phyloP scores from a whole-genome alignment of 225 moss, liverwort and hornwort genomes.

The Asterella californica region DNA sequence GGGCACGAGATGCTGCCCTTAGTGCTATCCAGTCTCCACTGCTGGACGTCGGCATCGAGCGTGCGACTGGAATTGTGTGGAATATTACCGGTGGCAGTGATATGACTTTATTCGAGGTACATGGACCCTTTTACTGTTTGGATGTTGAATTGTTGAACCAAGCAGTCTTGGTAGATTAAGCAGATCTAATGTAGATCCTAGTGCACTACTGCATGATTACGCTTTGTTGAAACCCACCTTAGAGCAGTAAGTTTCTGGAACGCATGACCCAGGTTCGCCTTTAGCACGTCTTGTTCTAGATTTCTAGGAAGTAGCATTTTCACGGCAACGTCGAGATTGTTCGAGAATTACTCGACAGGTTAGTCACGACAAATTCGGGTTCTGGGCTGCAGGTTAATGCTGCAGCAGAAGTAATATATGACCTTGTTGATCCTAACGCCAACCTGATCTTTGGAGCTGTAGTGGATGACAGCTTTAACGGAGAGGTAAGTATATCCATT shows the following conservation, averaged over 20 bases:
- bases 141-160: background rate
- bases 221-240: too few relatives aligned
- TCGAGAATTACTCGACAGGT: background rate
- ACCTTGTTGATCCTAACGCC: constrained; percentile 94
- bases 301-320: too few relatives aligned
- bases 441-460: constrained; percentile 96
- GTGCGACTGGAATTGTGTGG: constrained; percentile 97
- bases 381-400: constrained; percentile 65
- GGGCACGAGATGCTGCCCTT: constrained; percentile 88
- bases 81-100: constrained; percentile 96
- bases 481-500: constrained; percentile 65
- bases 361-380: background rate
- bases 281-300: too few relatives aligned
- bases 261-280: background rate
- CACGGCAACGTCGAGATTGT: background rate
- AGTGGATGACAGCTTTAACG: constrained; percentile 90
- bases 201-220: too few relatives aligned
- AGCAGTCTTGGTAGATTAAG: background rate
- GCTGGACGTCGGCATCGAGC: constrained; percentile 91
- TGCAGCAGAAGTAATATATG: constrained; percentile 96
- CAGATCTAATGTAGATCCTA: background rate
- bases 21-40: constrained; percentile 96
- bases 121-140: background rate
- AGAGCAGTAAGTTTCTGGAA: background rate
- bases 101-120: constrained; percentile 92